These are phyloP conservation scores for Xylaria sp. DNA, from an alignment of 2,329 filamentous ascomycete genomes.

Conservation along the genomic window DNA sequence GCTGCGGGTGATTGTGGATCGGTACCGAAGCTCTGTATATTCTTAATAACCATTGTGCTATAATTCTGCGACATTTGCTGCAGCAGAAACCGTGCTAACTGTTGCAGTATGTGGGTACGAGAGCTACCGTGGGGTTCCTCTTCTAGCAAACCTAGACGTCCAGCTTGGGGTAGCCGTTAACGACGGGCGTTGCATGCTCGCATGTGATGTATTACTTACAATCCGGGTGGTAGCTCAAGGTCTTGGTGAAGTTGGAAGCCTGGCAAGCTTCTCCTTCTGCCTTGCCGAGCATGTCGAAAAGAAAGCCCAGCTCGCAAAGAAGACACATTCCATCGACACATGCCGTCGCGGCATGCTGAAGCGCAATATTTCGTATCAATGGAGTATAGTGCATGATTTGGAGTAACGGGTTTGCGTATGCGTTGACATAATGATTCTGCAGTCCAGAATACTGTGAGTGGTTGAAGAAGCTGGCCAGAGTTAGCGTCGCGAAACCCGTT, in stretches of 20 bases:
- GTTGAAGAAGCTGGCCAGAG: conserved; percentile 81
- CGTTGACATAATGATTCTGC: conserved; percentile 96
- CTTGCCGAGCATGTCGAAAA: conserved; percentile 98
- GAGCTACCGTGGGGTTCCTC: conserved; percentile 77
- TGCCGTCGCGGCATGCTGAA: conserved; percentile 87
- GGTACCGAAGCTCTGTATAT: conserved; percentile 58
- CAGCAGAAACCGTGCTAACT: conserved; percentile 85
- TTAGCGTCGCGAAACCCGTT: conserved; percentile 12
- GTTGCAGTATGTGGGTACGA: conserved; percentile 85
- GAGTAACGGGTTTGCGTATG: conserved; percentile 91
- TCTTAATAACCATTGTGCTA: conserved; percentile 68
- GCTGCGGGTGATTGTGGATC: conserved; percentile 37
- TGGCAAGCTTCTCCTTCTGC: conserved; percentile 94
- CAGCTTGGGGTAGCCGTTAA: conserved; percentile 59
- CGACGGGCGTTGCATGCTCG: background rate
- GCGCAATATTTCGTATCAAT: conserved; percentile 83
- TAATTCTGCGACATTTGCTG: conserved; percentile 84
- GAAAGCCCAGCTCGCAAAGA: conserved; percentile 91
- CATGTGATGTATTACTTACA: conserved; percentile 55
- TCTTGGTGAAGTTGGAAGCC: conserved; percentile 92
- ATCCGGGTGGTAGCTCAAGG: conserved; percentile 84
- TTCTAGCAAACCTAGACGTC: conserved; percentile 83
- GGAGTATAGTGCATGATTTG: conserved; percentile 94
- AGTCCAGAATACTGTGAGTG: conserved; percentile 90
- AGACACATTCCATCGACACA: conserved; percentile 87